A percentile compares a stretch with the other conserved stretches of the same genome.
Evolutionary conservation across 129 eudicot genomes (phyloP).

Genomic region (Calendula officinalis): DNA sequence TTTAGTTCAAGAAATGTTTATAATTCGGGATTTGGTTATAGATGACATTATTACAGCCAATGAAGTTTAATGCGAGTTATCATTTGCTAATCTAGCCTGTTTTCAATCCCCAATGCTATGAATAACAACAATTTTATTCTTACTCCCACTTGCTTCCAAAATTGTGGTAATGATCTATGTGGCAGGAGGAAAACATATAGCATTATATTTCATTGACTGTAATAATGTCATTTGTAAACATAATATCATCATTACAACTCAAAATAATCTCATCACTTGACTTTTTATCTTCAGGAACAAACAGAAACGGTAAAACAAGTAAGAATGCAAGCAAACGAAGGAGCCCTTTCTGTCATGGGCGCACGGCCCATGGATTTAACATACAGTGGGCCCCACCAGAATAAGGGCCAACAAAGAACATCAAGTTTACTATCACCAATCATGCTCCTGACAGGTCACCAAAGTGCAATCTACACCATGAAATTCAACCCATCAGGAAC

Average conservation of each 20-base stretch:
- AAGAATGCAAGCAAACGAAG: slow-evolving; percentile 69
- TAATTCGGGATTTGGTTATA: background rate
- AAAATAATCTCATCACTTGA: background rate
- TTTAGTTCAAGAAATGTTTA: background rate
- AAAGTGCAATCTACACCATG: slow-evolving; percentile 79
- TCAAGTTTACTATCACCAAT: slow-evolving; percentile 86
- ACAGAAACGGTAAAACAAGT: background rate
- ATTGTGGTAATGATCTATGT: background rate
- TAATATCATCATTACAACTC: background rate
- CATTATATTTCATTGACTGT: background rate
- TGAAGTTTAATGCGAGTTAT: background rate
- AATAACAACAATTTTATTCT: background rate
- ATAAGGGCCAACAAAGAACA: slow-evolving; percentile 56
- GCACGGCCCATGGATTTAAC: slow-evolving; percentile 77
- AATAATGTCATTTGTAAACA: background rate
- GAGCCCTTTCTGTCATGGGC: slow-evolving; percentile 64
- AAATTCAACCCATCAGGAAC: slow-evolving; percentile 91
- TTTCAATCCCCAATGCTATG: background rate
- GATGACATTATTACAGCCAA: background rate
- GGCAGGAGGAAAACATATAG: slow-evolving; percentile 10
- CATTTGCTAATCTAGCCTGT: background rate
- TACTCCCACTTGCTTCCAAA: too few species aligned
- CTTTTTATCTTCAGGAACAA: background rate
- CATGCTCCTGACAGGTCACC: slow-evolving; percentile 83
- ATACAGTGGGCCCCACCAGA: slow-evolving; percentile 38